These are phyloP conservation scores for Imleria badia DNA, from an alignment of 768 basidiomycete genomes.

Conservation along the genomic window DNA sequence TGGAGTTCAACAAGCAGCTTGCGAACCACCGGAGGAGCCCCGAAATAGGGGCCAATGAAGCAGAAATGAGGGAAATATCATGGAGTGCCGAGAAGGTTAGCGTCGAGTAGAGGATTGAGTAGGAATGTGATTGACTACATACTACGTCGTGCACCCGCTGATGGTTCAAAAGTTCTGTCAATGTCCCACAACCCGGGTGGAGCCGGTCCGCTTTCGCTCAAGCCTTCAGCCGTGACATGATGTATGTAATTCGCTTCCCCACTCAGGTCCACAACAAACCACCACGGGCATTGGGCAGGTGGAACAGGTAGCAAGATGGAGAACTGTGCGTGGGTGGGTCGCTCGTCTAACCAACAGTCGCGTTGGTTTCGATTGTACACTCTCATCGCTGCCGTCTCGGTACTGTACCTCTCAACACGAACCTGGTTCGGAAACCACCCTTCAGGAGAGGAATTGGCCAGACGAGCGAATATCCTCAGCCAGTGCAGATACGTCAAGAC, in stretches of 20 bases:
- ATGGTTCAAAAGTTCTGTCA: too few relatives aligned
- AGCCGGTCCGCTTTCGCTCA: too few relatives aligned
- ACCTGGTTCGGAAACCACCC: background rate
- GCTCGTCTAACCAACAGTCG: background rate
- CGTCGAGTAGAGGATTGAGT: background rate
- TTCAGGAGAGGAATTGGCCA: constrained; percentile 7
- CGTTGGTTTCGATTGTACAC: constrained; percentile 10
- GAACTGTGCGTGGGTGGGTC: background rate
- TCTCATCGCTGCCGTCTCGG: background rate
- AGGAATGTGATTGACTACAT: background rate
- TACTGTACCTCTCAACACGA: constrained; percentile 5
- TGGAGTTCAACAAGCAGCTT: background rate
- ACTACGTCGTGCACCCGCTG: background rate
- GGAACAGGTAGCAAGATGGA: background rate
- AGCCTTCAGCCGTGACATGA: too few relatives aligned
- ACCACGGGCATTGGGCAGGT: too few relatives aligned
- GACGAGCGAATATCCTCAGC: constrained; percentile 31
- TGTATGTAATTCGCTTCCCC: too few relatives aligned
- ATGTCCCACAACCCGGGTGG: too few relatives aligned
- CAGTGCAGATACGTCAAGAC: constrained; percentile 44
- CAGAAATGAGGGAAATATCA: background rate
- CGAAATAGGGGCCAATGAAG: background rate
- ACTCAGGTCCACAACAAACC: too few relatives aligned
- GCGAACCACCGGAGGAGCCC: background rate
- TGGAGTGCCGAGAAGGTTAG: constrained; percentile 6